Percentiles rank a stretch among this genome's conserved stretches.
Evolutionary conservation across 108 stramenopile genomes (phyloP).

Genomic region (Seminavis robusta): DNA sequence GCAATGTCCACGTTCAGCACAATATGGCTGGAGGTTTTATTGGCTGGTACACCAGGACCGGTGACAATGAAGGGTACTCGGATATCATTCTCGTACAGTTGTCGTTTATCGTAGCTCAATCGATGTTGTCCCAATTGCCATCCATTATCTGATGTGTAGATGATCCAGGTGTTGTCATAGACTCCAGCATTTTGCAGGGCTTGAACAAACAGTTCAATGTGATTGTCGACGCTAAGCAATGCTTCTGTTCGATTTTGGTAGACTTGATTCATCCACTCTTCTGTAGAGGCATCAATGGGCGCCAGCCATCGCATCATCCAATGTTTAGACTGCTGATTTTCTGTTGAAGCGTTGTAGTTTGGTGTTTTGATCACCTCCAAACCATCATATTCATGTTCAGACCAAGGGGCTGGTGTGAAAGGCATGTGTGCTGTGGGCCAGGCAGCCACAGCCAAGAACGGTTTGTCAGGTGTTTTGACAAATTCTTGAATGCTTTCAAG

Average conservation of each 20-base stretch:
- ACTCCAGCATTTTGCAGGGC: conserved; percentile 1
- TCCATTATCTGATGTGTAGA: conserved; percentile 23
- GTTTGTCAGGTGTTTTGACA: background rate
- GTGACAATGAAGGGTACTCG: conserved; percentile 16
- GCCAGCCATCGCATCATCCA: conserved; percentile 2
- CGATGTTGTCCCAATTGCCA: conserved; percentile 23
- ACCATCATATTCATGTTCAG: conserved; percentile 1
- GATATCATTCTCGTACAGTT: conserved; percentile 21
- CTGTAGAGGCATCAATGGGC: background rate
- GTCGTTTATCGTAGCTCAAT: conserved; percentile 12
- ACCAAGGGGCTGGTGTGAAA: background rate
- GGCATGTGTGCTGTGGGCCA: background rate
- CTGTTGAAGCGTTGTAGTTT: conserved; percentile 3
- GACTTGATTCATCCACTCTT: conserved; percentile 3
- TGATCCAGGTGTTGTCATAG: conserved; percentile 6
- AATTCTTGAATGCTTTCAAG: background rate
- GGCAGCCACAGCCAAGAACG: background rate
- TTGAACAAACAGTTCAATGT: conserved; percentile 7
- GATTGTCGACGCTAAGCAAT: conserved; percentile 4
- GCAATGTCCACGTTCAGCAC: conserved; percentile 19
- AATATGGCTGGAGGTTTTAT: conserved; percentile 1
- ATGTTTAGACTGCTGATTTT: background rate
- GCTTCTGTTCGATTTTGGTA: conserved; percentile 10
- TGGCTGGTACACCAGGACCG: conserved; percentile 15
- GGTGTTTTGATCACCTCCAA: background rate